Conservation (phyloP, 257 asterid species). For the Nicotiana benthamiana region DNA sequence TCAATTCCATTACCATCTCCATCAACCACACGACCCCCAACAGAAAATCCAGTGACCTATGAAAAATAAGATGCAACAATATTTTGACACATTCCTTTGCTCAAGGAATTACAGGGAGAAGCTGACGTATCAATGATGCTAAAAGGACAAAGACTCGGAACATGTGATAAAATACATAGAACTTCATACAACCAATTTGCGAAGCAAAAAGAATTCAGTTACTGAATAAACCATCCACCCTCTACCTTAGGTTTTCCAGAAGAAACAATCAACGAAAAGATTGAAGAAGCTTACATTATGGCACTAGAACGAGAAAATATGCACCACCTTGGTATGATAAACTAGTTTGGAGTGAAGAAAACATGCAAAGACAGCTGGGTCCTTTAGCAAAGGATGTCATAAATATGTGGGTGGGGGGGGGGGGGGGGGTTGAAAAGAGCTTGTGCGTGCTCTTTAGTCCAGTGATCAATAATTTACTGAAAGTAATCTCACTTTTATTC, state of each 20-base stretch:
- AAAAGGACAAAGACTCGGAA: neutral
- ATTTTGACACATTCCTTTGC: conserved; percentile 1
- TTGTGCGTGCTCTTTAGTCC: neutral
- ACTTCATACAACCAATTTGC: neutral
- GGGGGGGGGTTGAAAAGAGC: neutral
- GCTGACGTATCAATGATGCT: neutral
- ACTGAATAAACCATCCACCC: neutral
- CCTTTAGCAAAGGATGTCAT: neutral
- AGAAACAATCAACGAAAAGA: neutral
- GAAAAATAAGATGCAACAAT: conserved; percentile 12
- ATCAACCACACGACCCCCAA: conserved; percentile 97
- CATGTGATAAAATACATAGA: neutral
- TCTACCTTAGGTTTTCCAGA: neutral
- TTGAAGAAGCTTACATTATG: neutral
- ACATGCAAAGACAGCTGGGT: neutral
- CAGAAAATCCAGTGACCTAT: conserved; percentile 96
- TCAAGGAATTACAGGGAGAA: neutral
- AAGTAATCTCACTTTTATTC: neutral
- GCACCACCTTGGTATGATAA: neutral
- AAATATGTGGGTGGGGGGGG: neutral
- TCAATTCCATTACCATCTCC: conserved; percentile 68
- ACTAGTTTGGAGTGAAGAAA: neutral
- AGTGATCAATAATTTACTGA: neutral
- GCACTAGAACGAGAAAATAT: neutral
- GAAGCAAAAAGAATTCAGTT: neutral